Percentiles rank a stretch among this genome's conserved stretches.
Conservation (phyloP, 371 early-diverging fungal species). For the Mortierella sp. region DNA sequence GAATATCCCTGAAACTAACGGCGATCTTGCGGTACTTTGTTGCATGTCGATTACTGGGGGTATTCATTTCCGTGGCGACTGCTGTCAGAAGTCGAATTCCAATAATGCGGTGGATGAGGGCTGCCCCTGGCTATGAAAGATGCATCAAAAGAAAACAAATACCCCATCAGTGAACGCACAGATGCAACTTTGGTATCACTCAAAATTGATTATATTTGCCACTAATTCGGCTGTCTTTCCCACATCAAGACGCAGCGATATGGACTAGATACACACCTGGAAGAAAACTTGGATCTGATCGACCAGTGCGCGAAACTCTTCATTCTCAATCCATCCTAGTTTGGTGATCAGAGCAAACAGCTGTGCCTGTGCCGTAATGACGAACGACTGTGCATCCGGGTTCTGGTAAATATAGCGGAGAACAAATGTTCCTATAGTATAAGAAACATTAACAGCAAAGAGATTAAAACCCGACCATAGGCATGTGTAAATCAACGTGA, state of each 20-base stretch:
- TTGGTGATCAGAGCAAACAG: conserved; percentile 83
- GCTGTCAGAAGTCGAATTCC: conserved; percentile 74
- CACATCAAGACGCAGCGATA: too few relatives aligned
- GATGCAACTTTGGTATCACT: too few relatives aligned
- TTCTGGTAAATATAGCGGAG: conserved; percentile 76
- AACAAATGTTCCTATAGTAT: conserved; percentile 63
- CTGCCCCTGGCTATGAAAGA: conserved; percentile 59
- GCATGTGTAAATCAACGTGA: conserved; percentile 7
- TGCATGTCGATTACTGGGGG: conserved; percentile 60
- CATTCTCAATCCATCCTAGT: conserved; percentile 86
- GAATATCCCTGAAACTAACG: conserved; percentile 85
- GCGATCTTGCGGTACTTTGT: conserved; percentile 74
- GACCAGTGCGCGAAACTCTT: conserved; percentile 76
- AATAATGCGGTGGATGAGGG: conserved; percentile 70
- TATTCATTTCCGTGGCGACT: conserved; percentile 76
- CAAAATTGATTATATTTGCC: conserved; percentile 3
- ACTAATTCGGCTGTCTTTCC: not conserved
- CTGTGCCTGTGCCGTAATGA: conserved; percentile 76
- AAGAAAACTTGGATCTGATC: conserved; percentile 77
- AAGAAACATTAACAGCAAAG: not conserved
- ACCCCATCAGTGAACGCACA: not conserved
- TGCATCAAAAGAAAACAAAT: not conserved
- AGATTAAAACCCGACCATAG: not conserved
- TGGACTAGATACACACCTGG: conserved; percentile 59
- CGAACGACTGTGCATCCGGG: conserved; percentile 74